A percentile compares a stretch with the other conserved stretches of the same genome.
phyloP scores from a whole-genome alignment of 768 basidiomycete species.

The Thelephora ganbajun region DNA sequence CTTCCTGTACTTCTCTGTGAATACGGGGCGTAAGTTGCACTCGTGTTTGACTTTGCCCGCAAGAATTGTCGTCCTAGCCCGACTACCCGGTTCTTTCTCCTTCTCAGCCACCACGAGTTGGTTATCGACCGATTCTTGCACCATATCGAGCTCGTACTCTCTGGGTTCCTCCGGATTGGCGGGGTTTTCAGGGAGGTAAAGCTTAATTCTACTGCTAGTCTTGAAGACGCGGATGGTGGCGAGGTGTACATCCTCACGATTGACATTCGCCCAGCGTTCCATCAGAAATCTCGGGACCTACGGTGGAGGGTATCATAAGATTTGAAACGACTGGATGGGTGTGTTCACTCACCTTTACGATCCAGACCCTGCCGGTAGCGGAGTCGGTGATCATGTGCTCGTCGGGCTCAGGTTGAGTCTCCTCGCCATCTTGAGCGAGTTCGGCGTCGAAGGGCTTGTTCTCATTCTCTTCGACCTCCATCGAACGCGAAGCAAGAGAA shows the following conservation, averaged over 20 bases:
- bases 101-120: slow-evolving; percentile 77
- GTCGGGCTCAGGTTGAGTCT: slow-evolving; percentile 62
- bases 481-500: neutral
- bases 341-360: slow-evolving; percentile 56
- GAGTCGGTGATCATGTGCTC: slow-evolving; percentile 70
- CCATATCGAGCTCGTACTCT: slow-evolving; percentile 81
- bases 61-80: slow-evolving; percentile 64
- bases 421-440: slow-evolving; percentile 34
- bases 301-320: neutral
- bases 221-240: slow-evolving; percentile 78
- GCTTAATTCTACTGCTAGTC: slow-evolving; percentile 46
- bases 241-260: slow-evolving; percentile 63
- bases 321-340: neutral
- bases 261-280: slow-evolving; percentile 71
- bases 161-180: slow-evolving; percentile 32
- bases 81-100: slow-evolving; percentile 43
- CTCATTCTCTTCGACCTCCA: slow-evolving; percentile 33
- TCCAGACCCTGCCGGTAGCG: slow-evolving; percentile 66
- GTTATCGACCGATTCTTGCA: slow-evolving; percentile 74
- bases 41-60: slow-evolving; percentile 76
- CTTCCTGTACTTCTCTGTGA: slow-evolving; percentile 51
- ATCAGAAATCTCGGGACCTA: slow-evolving; percentile 82
- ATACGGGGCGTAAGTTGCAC: slow-evolving; percentile 55
- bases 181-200: slow-evolving; percentile 47
- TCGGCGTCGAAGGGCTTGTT: slow-evolving; percentile 62